Conservation (phyloP, 148 eudicot genomes). For the Rhododendron kiyosumense region DNA sequence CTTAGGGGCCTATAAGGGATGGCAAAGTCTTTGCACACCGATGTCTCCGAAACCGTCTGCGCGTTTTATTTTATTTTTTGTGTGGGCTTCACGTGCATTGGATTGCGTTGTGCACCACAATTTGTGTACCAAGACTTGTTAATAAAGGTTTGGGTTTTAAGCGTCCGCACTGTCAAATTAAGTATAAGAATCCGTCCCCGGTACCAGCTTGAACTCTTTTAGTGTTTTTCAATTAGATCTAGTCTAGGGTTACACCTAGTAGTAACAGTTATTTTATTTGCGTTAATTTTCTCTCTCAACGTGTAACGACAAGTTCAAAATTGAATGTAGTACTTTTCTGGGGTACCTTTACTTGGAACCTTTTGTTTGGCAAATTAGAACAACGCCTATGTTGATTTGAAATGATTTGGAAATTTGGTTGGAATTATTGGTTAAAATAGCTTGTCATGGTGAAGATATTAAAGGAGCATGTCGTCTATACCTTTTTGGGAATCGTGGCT, state of each 20-base stretch:
- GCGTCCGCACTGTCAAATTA: neutral
- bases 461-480: neutral
- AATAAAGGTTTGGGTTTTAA: too few relatives aligned
- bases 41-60: neutral
- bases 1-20: neutral
- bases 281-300: neutral
- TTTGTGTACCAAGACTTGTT: neutral
- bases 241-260: too few relatives aligned
- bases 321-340: neutral
- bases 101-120: neutral
- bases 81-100: neutral
- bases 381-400: constrained; percentile 5
- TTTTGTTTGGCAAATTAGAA: neutral
- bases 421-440: neutral
- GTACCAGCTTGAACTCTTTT: neutral
- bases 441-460: neutral
- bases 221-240: neutral
- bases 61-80: too few relatives aligned
- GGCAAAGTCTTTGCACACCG: neutral
- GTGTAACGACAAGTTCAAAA: neutral
- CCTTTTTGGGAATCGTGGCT: neutral
- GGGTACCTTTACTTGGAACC: neutral
- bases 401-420: neutral
- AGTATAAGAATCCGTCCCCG: neutral
- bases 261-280: neutral